phyloP scores from a whole-genome alignment of 208 protist species.

The Leishmania braziliensis region DNA sequence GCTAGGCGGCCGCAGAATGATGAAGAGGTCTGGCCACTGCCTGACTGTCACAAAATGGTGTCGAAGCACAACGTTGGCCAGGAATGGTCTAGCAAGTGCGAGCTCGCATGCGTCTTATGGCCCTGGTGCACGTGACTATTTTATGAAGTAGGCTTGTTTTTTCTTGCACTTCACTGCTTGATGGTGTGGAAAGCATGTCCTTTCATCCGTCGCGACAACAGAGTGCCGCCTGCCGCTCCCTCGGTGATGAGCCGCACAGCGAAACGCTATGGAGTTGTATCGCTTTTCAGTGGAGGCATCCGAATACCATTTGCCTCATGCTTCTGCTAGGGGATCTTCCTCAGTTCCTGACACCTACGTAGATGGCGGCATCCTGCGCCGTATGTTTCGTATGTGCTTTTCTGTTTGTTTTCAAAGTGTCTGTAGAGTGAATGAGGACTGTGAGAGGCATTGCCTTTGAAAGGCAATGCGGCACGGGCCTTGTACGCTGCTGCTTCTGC shows the following conservation, averaged over 20 bases:
- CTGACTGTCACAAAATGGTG: slow-evolving; percentile 16
- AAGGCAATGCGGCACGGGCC: not conserved
- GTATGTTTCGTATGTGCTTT: not conserved
- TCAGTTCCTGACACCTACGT: not conserved
- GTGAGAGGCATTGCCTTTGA: not conserved
- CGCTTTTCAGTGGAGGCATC: not conserved
- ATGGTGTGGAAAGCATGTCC: not conserved
- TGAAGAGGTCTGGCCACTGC: slow-evolving; percentile 23
- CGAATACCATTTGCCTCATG: not conserved
- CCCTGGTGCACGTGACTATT: not conserved
- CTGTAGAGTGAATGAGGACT: not conserved
- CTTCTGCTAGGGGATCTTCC: not conserved
- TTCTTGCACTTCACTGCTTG: not conserved
- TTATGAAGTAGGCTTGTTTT: not conserved
- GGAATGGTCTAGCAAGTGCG: not conserved
- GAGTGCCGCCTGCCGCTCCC: not conserved
- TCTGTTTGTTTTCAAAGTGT: not conserved
- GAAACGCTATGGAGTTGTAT: not conserved
- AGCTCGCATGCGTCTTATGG: not conserved
- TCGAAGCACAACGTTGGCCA: not conserved
- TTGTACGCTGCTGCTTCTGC: not conserved
- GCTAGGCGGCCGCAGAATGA: slow-evolving; percentile 12
- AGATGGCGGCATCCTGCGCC: not conserved
- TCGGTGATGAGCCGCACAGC: not conserved
- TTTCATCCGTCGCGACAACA: not conserved